These are phyloP conservation scores for Draba incana DNA, from an alignment of 345 rosid species.

Conservation along the genomic window DNA sequence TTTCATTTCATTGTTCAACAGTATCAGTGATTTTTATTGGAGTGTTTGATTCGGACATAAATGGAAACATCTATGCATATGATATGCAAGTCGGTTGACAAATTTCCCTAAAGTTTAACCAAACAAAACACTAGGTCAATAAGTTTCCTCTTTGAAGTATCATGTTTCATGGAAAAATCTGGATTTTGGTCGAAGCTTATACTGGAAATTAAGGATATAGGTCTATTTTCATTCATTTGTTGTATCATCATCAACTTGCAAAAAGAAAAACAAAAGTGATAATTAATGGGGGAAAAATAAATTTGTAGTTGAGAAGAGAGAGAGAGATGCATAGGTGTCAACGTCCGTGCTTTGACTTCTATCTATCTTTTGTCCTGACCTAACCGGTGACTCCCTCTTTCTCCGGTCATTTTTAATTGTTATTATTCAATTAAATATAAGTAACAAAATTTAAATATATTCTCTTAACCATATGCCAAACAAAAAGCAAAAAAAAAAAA, in stretches of 20 bases:
- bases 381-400: conserved; percentile 34
- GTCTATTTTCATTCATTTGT: conserved; percentile 19
- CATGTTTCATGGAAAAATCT: conserved; percentile 15
- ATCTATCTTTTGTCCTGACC: conserved; percentile 37
- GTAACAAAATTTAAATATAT: neutral
- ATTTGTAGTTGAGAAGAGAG: conserved; percentile 40
- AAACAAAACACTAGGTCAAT: conserved; percentile 17
- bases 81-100: conserved; percentile 2
- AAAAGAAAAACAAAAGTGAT: neutral
- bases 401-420: conserved; percentile 30
- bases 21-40: neutral
- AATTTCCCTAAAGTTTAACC: conserved; percentile 3
- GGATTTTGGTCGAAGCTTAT: conserved; percentile 15
- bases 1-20: neutral
- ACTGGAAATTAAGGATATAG: conserved; percentile 23
- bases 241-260: conserved; percentile 30
- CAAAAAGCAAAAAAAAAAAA: neutral
- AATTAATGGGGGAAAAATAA: conserved; percentile 1
- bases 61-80: neutral
- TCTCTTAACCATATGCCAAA: neutral
- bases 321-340: conserved; percentile 33
- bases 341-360: conserved; percentile 46
- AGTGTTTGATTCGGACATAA: neutral
- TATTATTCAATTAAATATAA: too few species aligned
- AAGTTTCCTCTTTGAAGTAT: conserved; percentile 29